Base-by-base conservation (phyloP, 2,329 filamentous ascomycete species). In the Paecilomyces sp. region DNA sequence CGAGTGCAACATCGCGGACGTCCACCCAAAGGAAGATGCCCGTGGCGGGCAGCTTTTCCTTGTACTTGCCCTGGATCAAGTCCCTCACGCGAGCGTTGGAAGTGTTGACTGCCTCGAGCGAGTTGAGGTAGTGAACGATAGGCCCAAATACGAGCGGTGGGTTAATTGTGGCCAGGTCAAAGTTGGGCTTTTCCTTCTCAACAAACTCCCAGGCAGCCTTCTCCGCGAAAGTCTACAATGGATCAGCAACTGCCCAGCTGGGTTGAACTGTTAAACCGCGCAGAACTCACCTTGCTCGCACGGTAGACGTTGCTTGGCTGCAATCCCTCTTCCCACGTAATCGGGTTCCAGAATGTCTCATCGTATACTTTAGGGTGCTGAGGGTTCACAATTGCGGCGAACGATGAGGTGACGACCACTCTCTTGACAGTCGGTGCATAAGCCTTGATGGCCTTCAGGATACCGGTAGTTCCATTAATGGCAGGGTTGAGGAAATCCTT, bases 401-500 rank as follows among this genome's bases (percentile, higher is more conserved):
- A 89, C 1, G 85, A 88, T 2, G 85, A 88, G 0, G 86, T 89
- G 63, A 89, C 82, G 53, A 86, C 86, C 13, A 95, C 88, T 61
- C 87, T 83, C 76, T 87, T 90, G 57, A 95, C 89, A 69, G 70
- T 83, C 64, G 85, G 84, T 2, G 85, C 84, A 60, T 75, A 77
- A 65, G 82, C 81, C 71, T 86, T 86, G 71, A 87, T 82, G 1
- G 83, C 82, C 64, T 83, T 85, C 62, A 88, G 71, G 57, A 88
- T 83, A 12, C 84, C 84, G 0, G 82, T 85, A 0, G 85, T 88
- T 57, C 85, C 85, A 64, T 86, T 85, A 62, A 87, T 77, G 9
- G 85, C 85, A 13, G 84, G 83, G 63, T 86, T 84, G 36, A 86
- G 73, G 31, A 86, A 76, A 61, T 79, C 78, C 67, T 88, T 85